A percentile compares a stretch with the other conserved stretches of the same genome.
phyloP scores from a whole-genome alignment of 371 early-diverging fungal species.

The Zancudomyces culisetae region DNA sequence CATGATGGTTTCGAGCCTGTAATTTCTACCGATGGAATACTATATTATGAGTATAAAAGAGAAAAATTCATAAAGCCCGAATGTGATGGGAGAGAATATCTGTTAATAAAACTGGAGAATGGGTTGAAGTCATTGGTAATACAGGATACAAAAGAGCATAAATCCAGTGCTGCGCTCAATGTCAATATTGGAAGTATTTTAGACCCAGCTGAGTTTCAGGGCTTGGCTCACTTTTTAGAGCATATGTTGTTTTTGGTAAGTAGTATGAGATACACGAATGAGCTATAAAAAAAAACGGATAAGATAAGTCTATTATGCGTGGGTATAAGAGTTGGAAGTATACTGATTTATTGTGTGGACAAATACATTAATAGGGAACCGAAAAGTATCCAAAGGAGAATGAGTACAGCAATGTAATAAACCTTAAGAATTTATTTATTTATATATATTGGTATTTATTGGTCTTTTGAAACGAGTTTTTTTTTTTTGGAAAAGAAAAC shows the following conservation, averaged over 20 bases:
- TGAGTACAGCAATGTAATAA: conserved; percentile 44
- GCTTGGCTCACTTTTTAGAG: conserved; percentile 97
- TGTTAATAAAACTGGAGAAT: conserved; percentile 61
- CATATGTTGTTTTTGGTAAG: conserved; percentile 82
- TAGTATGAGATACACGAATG: too few relatives aligned
- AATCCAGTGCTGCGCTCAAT: conserved; percentile 75
- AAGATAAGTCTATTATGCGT: neutral
- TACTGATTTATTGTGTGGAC: too few relatives aligned
- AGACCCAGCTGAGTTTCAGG: conserved; percentile 62
- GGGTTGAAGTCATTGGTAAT: conserved; percentile 61
- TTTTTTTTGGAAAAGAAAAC: too few relatives aligned
- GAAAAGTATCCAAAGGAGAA: conserved; percentile 87
- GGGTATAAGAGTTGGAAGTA: too few relatives aligned
- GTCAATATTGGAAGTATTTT: conserved; percentile 81
- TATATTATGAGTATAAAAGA: conserved; percentile 3
- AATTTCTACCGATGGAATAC: neutral
- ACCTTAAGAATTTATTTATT: conserved; percentile 9
- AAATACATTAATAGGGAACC: conserved; percentile 29
- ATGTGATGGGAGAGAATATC: conserved; percentile 63
- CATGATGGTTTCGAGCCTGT: neutral
- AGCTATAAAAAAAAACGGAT: too few relatives aligned
- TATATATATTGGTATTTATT: neutral
- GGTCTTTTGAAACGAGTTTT: too few relatives aligned
- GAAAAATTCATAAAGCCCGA: conserved; percentile 15
- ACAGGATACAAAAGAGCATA: conserved; percentile 63